A percentile compares a stretch with the other conserved stretches of the same genome.
phyloP scores from a whole-genome alignment of 495 filamentous ascomycete species.

The Apodospora peruviana region DNA sequence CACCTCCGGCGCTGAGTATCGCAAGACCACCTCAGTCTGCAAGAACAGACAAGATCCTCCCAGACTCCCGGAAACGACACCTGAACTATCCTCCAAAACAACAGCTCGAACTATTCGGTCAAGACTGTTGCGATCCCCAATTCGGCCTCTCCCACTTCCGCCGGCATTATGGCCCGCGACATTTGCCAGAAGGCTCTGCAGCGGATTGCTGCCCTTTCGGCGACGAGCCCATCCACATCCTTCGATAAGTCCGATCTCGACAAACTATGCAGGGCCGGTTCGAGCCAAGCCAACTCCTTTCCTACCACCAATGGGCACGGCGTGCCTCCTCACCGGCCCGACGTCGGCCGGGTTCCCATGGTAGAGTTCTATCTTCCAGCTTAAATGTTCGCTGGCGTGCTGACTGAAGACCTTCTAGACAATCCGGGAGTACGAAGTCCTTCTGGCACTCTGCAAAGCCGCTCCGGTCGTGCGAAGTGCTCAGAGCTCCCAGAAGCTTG shows the following conservation, averaged over 20 bases:
- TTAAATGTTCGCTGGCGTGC: neutral
- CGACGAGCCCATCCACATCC: slow-evolving; percentile 42
- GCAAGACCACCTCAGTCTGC: too few species aligned
- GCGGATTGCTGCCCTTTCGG: slow-evolving; percentile 62
- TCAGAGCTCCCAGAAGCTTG: slow-evolving; percentile 68
- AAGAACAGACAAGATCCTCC: too few species aligned
- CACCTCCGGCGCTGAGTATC: too few species aligned
- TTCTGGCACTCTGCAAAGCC: slow-evolving; percentile 84
- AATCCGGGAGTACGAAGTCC: slow-evolving; percentile 80
- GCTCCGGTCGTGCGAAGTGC: slow-evolving; percentile 61
- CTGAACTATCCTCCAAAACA: too few species aligned
- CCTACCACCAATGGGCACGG: slow-evolving; percentile 30
- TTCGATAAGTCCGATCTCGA: slow-evolving; percentile 60
- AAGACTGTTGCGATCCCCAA: too few species aligned
- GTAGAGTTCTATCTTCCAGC: slow-evolving; percentile 21
- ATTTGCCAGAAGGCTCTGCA: slow-evolving; percentile 61
- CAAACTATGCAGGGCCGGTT: slow-evolving; percentile 53
- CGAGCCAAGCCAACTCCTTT: slow-evolving; percentile 26
- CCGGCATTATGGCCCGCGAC: slow-evolving; percentile 37
- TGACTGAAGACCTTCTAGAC: slow-evolving; percentile 31
- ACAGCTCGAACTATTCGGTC: too few species aligned
- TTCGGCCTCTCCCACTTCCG: too few species aligned
- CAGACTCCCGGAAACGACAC: too few species aligned
- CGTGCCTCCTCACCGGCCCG: slow-evolving; percentile 11
- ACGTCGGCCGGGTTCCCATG: slow-evolving; percentile 45